Percentiles rank a stretch among this genome's conserved stretches.
Evolutionary conservation across 2,329 filamentous ascomycete species (phyloP).

Genomic region (Trichoderma pleuroti): DNA sequence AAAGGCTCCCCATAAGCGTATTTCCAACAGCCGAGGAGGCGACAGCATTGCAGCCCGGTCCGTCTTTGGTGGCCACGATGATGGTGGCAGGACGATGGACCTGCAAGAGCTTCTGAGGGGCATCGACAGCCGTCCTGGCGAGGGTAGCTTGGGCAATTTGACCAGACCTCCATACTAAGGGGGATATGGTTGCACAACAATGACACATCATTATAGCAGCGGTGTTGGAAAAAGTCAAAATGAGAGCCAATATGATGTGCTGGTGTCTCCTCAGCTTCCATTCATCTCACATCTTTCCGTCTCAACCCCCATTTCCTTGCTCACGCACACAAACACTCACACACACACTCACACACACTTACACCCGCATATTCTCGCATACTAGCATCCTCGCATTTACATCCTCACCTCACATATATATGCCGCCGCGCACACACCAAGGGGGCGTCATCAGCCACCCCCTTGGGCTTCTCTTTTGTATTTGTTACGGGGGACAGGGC

Average conservation of each 20-base stretch:
- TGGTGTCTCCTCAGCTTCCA: neutral
- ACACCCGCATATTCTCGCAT: neutral
- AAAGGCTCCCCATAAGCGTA: constrained; percentile 34
- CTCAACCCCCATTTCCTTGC: neutral
- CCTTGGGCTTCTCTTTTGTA: neutral
- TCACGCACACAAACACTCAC: neutral
- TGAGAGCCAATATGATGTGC: neutral
- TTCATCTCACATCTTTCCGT: neutral
- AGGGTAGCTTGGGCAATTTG: constrained; percentile 44
- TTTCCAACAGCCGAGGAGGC: constrained; percentile 41
- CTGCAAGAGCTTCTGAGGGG: constrained; percentile 48
- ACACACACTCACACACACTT: neutral
- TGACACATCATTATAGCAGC: neutral
- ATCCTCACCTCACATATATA: neutral
- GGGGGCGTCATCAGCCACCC: neutral
- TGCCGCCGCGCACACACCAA: neutral
- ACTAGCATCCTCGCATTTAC: neutral
- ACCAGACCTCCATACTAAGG: constrained; percentile 50
- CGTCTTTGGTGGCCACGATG: constrained; percentile 33
- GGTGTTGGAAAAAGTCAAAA: neutral
- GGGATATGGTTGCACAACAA: neutral
- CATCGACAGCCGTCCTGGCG: constrained; percentile 48
- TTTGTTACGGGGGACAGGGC: neutral
- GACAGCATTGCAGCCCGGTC: constrained; percentile 38
- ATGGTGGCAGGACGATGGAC: constrained; percentile 39